These are phyloP conservation scores for Ophiocordyceps robertsii DNA, from an alignment of 2,329 filamentous ascomycete species.

Conservation along the genomic window DNA sequence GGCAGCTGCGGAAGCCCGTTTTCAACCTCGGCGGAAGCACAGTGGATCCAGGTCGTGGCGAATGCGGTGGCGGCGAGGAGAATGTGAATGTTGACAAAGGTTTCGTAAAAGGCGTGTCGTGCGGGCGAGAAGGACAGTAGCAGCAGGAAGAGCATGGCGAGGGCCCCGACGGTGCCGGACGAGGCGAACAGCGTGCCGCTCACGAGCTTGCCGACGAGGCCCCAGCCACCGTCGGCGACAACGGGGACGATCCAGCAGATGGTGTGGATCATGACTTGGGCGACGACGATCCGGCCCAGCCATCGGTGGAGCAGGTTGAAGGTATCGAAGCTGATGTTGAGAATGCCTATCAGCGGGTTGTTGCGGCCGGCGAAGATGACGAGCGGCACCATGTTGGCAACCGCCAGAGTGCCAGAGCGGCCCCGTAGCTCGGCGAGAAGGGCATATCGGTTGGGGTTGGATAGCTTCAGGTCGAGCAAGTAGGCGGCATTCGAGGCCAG, in stretches of 20 bases:
- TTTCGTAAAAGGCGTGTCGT: slow-evolving; percentile 92
- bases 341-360: slow-evolving; percentile 71
- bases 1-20: slow-evolving; percentile 50
- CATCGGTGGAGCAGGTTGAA: slow-evolving; percentile 65
- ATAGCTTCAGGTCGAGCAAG: slow-evolving; percentile 47
- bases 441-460: slow-evolving; percentile 39
- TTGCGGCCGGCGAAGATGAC: slow-evolving; percentile 82
- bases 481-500: slow-evolving; percentile 46
- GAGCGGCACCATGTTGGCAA: slow-evolving; percentile 83
- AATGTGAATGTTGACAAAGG: slow-evolving; percentile 80
- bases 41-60: slow-evolving; percentile 65
- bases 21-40: slow-evolving; percentile 41
- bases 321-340: slow-evolving; percentile 85
- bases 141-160: slow-evolving; percentile 51
- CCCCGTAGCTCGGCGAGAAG: slow-evolving; percentile 74
- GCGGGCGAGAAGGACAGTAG: slow-evolving; percentile 63
- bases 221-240: slow-evolving; percentile 48
- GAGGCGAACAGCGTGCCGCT: slow-evolving; percentile 46
- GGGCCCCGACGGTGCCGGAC: slow-evolving; percentile 47
- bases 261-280: slow-evolving; percentile 55
- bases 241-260: slow-evolving; percentile 62
- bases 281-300: slow-evolving; percentile 60
- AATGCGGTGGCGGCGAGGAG: slow-evolving; percentile 56
- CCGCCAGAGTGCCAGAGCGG: slow-evolving; percentile 67
- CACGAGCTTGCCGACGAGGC: slow-evolving; percentile 27